Evolutionary conservation across 208 protist species (phyloP), one percentile per base, ranked within the genome.

Genomic region (Trypanosoma platydactyli): DNA sequence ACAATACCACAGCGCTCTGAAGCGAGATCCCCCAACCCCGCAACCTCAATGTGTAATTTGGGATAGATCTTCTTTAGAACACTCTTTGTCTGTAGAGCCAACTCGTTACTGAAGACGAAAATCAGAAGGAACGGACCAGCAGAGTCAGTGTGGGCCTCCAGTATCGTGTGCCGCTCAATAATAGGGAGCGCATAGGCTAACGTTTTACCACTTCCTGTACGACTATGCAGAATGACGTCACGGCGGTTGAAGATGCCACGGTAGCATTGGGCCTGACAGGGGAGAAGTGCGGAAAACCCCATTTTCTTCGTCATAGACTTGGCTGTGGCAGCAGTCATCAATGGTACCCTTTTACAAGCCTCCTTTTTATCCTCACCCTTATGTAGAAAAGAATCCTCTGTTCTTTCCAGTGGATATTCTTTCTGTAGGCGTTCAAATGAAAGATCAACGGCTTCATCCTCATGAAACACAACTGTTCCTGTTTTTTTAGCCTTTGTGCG

Each of bases 121-220:
- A 96, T 78, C 0, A 96, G 63, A 55, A 93, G 42, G 62, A 96
- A 96, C 13, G 91, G 91, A 1, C 80, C 84, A 4, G 33, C 46
- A 6, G 56, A 25, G 30, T 50, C 50, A 20, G 69, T 45, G 16
- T 66, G 42, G 24, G 57, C 64, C 66, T 88, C 83, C 6, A 91
- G 25, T 27, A 92, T 79, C 5, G 86, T 65, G 60, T 93, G 86
- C 6, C 91, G 83, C 72, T 94, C 86, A 50, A 97, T 83, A 51
- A 96, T 78, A 7, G 99, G 99, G 15, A 99, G 92, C 12, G 99
- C 86, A 80, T 99, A 99, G 16, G 98, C 97, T 0, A 99, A 73
- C 35, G 99, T 99, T 83, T 99, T 99, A 29, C 98, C 97, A 65
- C 81, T 94, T 56, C 96, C 95, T 29, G 95, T 98, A 66, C 94